A percentile compares a stretch with the other conserved stretches of the same genome.
Conservation (phyloP, 306 rosid species). For the Vigna trinervia region DNA sequence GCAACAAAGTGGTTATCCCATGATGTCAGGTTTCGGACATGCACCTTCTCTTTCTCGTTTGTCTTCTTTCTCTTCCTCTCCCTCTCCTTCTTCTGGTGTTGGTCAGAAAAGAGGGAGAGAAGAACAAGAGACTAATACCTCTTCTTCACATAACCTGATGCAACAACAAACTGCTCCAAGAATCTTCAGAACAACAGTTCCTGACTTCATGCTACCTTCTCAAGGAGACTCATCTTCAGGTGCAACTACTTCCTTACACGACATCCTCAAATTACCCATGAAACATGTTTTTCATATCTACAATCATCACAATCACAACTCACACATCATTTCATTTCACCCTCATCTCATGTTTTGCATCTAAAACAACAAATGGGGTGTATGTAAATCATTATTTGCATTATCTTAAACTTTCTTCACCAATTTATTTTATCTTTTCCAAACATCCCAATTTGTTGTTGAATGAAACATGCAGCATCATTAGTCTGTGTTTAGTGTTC, state of each 20-base stretch:
- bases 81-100: constrained; percentile 45
- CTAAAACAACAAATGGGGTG: not conserved
- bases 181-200: constrained; percentile 42
- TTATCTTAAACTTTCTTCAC: not conserved
- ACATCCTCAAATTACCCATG: not conserved
- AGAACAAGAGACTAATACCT: constrained; percentile 49
- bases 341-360: not conserved
- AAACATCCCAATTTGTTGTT: constrained; percentile 20
- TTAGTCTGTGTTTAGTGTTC: not conserved
- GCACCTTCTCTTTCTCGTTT: constrained; percentile 46
- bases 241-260: constrained; percentile 40
- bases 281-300: not conserved
- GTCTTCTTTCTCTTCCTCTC: constrained; percentile 43
- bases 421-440: not conserved
- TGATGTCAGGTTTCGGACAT: constrained; percentile 48
- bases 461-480: constrained; percentile 26
- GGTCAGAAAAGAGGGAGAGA: constrained; percentile 81
- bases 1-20: constrained; percentile 39
- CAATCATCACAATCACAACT: constrained; percentile 7
- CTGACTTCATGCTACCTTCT: constrained; percentile 44
- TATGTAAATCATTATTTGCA: not conserved
- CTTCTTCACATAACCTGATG: constrained; percentile 36
- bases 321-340: not conserved
- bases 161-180: constrained; percentile 36
- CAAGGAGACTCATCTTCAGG: constrained; percentile 57